These are phyloP conservation scores for Westerdykella sp. DNA, from an alignment of 2,329 filamentous ascomycete genomes.

Conservation along the genomic window DNA sequence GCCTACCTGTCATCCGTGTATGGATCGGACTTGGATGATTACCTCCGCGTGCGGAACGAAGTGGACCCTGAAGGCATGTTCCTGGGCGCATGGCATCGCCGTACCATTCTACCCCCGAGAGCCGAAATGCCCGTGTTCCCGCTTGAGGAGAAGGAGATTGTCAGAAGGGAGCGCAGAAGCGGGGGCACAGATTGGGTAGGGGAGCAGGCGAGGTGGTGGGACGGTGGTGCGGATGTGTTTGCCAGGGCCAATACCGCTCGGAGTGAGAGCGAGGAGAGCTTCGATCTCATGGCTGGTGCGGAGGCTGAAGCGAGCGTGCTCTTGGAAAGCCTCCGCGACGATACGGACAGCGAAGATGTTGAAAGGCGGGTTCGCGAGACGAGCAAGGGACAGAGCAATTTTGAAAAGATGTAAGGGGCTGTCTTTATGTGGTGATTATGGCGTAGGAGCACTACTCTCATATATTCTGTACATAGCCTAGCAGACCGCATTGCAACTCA, in stretches of 20 bases:
- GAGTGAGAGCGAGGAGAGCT: conserved; percentile 36
- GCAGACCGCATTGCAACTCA: too few species aligned
- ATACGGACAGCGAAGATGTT: conserved; percentile 5
- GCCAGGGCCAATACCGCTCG: conserved; percentile 22
- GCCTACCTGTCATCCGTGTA: conserved; percentile 63
- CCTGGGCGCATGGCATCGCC: conserved; percentile 81
- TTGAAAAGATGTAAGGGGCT: conserved; percentile 7
- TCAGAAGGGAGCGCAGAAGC: conserved; percentile 21
- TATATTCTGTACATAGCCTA: too few species aligned
- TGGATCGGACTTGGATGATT: conserved; percentile 59
- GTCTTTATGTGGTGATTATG: too few species aligned
- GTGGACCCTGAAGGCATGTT: conserved; percentile 82
- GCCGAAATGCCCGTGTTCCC: conserved; percentile 27
- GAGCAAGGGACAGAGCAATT: conserved; percentile 3
- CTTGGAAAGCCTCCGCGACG: conserved; percentile 26
- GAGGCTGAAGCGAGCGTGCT: conserved; percentile 38
- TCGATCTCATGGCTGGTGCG: conserved; percentile 42
- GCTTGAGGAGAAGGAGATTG: conserved; percentile 41
- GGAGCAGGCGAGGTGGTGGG: conserved; percentile 34
- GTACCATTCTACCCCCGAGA: conserved; percentile 37
- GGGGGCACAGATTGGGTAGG: conserved; percentile 37
- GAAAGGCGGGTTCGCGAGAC: conserved; percentile 5
- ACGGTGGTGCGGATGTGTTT: conserved; percentile 28
- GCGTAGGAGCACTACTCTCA: too few species aligned
- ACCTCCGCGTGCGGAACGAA: conserved; percentile 61